phyloP scores from a whole-genome alignment of 257 asterid species.

The Orobanche coerulescens region DNA sequence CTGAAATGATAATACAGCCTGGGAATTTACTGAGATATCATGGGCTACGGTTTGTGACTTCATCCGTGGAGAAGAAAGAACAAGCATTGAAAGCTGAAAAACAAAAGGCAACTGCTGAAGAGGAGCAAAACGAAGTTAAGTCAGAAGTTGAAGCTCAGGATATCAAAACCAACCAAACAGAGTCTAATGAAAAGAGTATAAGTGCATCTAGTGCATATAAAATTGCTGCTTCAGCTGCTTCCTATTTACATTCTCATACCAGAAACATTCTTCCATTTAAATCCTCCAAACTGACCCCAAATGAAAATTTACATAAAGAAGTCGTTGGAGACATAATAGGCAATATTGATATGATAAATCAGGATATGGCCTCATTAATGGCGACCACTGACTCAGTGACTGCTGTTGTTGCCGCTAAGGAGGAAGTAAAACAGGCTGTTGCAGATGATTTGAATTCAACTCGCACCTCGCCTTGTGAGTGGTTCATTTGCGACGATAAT shows the following conservation, averaged over 20 bases:
- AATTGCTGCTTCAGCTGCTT: conserved; percentile 92
- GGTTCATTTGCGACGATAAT: conserved; percentile 92
- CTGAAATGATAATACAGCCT: conserved; percentile 40
- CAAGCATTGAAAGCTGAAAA: conserved; percentile 44
- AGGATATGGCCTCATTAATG: conserved; percentile 64
- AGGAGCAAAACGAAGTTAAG: conserved; percentile 24
- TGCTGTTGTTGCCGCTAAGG: conserved; percentile 93
- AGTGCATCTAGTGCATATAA: conserved; percentile 69
- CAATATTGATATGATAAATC: conserved; percentile 25
- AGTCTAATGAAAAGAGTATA: conserved; percentile 27
- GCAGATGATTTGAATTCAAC: conserved; percentile 86
- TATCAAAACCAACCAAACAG: conserved; percentile 21
- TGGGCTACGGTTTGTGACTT: conserved; percentile 53
- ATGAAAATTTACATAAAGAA: conserved; percentile 23
- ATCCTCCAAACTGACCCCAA: conserved; percentile 30
- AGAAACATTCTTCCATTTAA: conserved; percentile 57
- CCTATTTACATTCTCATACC: conserved; percentile 82
- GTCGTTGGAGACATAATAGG: conserved; percentile 14
- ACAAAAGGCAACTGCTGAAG: conserved; percentile 40
- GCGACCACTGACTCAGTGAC: conserved; percentile 89
- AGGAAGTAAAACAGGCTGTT: conserved; percentile 94
- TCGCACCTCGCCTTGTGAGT: conserved; percentile 78
- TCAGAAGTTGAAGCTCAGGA: conserved; percentile 22
- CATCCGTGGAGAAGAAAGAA: conserved; percentile 80
- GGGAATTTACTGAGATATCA: conserved; percentile 53